These are phyloP conservation scores for Aspergillus viridinutans DNA, from an alignment of 2,329 filamentous ascomycete species.

Conservation along the genomic window DNA sequence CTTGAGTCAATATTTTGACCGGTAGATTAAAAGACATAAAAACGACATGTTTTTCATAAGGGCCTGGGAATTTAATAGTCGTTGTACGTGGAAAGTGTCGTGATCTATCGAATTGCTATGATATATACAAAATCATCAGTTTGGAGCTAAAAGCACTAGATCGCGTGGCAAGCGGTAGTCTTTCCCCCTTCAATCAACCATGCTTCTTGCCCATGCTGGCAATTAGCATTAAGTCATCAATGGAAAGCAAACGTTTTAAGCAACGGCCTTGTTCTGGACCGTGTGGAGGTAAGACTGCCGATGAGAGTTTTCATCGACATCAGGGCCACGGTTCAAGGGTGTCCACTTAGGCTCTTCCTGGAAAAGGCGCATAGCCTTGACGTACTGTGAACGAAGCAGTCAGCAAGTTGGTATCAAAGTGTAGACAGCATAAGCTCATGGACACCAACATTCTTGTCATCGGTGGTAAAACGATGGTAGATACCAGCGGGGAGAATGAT, in stretches of 20 bases:
- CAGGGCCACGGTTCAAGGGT: constrained; percentile 72
- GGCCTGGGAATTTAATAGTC: neutral
- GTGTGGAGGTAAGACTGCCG: constrained; percentile 69
- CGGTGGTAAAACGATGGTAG: constrained; percentile 95
- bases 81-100: neutral
- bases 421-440: constrained; percentile 1
- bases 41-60: neutral
- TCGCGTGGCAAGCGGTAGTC: neutral
- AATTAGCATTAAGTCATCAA: constrained; percentile 10
- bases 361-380: constrained; percentile 93
- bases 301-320: constrained; percentile 74
- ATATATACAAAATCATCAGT: constrained; percentile 15
- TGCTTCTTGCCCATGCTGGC: constrained; percentile 8
- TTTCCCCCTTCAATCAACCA: constrained; percentile 3
- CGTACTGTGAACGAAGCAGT: constrained; percentile 59
- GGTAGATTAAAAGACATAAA: neutral
- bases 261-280: constrained; percentile 20
- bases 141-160: neutral
- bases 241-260: constrained; percentile 13
- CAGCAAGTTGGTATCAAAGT: constrained; percentile 4
- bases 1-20: constrained; percentile 8
- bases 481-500: constrained; percentile 93
- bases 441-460: constrained; percentile 75
- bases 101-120: constrained; percentile 11
- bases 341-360: constrained; percentile 99